Base-by-base conservation (phyloP, 805 yeast genomes). In the Candida ortonii region DNA sequence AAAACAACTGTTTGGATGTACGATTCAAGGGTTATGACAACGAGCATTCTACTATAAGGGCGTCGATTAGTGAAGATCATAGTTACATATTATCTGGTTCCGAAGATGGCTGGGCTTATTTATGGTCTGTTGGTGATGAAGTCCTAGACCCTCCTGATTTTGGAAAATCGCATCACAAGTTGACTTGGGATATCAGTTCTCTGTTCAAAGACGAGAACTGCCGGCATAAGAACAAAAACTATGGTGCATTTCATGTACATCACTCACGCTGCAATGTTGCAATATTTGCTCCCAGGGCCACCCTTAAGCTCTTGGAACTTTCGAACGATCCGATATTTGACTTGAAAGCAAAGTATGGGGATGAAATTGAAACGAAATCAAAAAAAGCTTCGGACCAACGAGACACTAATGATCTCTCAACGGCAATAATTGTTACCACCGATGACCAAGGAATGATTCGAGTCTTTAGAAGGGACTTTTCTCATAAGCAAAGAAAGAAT, bases 321-420 rank as follows among this genome's bases (percentile, higher is more conserved):
- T 81, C 95, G 1, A 84, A 84, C 51, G 97, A 88, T 57, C 76
- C 84, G 7, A 76, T 89, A 5, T 86, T 73, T 57, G 95, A 85
- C 41, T 54, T 84, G 33, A 61, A 47, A 21, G 35, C 41, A 17
- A 46, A 46, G 18, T 50, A 44, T 29, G 33, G 38, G 2, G 15
- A 30, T 13, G 38, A 37, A 7, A 8, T 34, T 7, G 36, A 32
- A 4, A 18, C 26, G n/a, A 35, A 18, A 9, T 17, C 41, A 7
- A 35, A 36, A 25, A 41, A 46, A 28, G 31, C 26, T 17, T 36
- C 38, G 3, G 43, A 51, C 22, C 45, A 50, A 8, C 68, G 70
- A 5, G 65, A 68, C 30, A n/a, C n/a, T n/a, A n/a, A n/a, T n/a
- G 57, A 49, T 37, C 49, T 61, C 19, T 52, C 61, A 7, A 47